These are phyloP conservation scores for Rhodotorula sp. DNA, from an alignment of 1,284 basidiomycete genomes.

Conservation along the genomic window DNA sequence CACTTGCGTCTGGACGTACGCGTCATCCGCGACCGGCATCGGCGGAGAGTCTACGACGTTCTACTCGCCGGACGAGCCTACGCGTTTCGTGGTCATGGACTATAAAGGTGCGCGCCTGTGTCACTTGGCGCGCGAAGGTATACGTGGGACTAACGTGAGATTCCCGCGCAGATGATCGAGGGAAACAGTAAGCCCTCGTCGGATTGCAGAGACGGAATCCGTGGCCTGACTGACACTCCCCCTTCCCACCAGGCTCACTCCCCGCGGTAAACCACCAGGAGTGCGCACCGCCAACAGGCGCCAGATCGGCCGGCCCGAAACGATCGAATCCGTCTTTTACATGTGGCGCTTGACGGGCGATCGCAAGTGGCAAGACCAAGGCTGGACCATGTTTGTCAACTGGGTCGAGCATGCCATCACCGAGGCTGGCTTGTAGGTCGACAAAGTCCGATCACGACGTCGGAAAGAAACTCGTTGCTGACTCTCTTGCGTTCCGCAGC, in stretches of 20 bases:
- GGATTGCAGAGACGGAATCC: neutral
- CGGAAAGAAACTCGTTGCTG: neutral
- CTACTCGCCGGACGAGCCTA: slow-evolving; percentile 43
- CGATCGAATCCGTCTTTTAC: slow-evolving; percentile 58
- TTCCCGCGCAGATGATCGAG: neutral
- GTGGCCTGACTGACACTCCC: neutral
- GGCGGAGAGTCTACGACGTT: slow-evolving; percentile 52
- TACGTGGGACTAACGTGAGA: too few species aligned
- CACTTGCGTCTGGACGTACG: slow-evolving; percentile 56
- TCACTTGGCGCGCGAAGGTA: too few species aligned
- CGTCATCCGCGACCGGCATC: slow-evolving; percentile 50
- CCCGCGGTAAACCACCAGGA: slow-evolving; percentile 40
- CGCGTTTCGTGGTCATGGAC: slow-evolving; percentile 37
- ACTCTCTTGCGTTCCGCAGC: slow-evolving; percentile 46
- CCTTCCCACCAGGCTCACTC: slow-evolving; percentile 9
- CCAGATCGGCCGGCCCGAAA: slow-evolving; percentile 55
- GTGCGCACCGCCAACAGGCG: slow-evolving; percentile 16
- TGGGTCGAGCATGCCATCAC: slow-evolving; percentile 54
- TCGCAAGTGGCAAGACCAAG: slow-evolving; percentile 57
- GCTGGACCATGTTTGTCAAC: slow-evolving; percentile 60
- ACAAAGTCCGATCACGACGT: neutral
- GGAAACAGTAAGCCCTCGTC: neutral
- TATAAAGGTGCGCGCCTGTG: slow-evolving; percentile 12
- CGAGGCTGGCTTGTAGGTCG: slow-evolving; percentile 19
- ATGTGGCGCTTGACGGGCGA: slow-evolving; percentile 60